Percentiles rank a stretch among this genome's conserved stretches.
These are phyloP conservation scores for Neoascochyta sp. DNA, from an alignment of 2,329 filamentous ascomycete genomes.

Conservation along the genomic window DNA sequence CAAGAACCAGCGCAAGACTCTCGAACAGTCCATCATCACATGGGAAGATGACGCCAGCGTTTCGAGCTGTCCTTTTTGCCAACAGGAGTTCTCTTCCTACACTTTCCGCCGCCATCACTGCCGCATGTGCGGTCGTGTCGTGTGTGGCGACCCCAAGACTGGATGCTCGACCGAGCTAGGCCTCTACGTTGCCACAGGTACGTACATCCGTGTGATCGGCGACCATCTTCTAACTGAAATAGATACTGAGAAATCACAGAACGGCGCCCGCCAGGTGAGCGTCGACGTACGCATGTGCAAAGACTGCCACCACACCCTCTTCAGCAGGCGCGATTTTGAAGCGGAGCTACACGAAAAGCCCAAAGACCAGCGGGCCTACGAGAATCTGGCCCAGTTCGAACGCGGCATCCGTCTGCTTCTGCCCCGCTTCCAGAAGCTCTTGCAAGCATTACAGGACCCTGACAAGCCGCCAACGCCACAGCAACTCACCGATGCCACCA, in stretches of 20 bases:
- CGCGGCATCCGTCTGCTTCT: conserved; percentile 77
- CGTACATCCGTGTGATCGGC: conserved; percentile 23
- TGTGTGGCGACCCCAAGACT: conserved; percentile 84
- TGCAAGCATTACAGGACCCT: conserved; percentile 69
- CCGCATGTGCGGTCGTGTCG: conserved; percentile 85
- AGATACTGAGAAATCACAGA: conserved; percentile 40
- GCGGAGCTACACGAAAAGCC: conserved; percentile 65
- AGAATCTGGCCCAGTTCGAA: conserved; percentile 81
- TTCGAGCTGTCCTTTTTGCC: conserved; percentile 81
- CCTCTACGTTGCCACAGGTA: conserved; percentile 68
- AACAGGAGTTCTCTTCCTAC: conserved; percentile 92
- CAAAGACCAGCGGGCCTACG: conserved; percentile 74
- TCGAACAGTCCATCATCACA: conserved; percentile 88
- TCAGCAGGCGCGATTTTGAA: conserved; percentile 72
- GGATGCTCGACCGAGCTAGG: conserved; percentile 81
- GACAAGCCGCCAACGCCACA: conserved; percentile 61
- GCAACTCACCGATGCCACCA: conserved; percentile 80
- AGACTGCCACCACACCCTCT: conserved; percentile 72
- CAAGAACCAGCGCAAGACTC: conserved; percentile 69
- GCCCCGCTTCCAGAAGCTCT: conserved; percentile 76
- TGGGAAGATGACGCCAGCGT: conserved; percentile 92
- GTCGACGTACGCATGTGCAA: conserved; percentile 89
- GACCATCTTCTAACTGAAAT: conserved; percentile 3
- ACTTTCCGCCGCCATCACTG: conserved; percentile 93
- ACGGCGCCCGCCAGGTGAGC: conserved; percentile 55